phyloP scores from a whole-genome alignment of 352 stramenopile genomes.

The Pythium sp. region DNA sequence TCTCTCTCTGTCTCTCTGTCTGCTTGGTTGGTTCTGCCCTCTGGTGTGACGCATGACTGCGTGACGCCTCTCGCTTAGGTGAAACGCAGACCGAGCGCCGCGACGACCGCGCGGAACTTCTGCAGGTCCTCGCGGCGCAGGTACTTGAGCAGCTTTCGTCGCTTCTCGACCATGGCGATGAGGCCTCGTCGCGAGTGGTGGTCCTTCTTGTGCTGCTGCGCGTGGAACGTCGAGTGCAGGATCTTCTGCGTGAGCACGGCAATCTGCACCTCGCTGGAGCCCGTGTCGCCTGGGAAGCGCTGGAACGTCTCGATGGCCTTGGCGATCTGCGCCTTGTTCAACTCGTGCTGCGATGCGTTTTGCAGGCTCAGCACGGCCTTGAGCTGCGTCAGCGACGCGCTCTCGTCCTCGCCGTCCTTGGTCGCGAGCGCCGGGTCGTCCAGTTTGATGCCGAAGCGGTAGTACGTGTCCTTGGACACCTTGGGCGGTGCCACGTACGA shows the following conservation, averaged over 20 bases:
- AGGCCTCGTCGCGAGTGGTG: conserved; percentile 83
- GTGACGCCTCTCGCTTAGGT: conserved; percentile 36
- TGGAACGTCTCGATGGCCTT: conserved; percentile 84
- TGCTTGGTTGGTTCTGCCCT: neutral
- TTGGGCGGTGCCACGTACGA: conserved; percentile 68
- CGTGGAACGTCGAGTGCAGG: conserved; percentile 69
- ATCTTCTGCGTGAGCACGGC: conserved; percentile 87
- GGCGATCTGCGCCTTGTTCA: conserved; percentile 81
- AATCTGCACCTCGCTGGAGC: conserved; percentile 84
- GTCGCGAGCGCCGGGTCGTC: conserved; percentile 41
- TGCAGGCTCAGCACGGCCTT: conserved; percentile 68
- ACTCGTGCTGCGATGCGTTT: conserved; percentile 79
- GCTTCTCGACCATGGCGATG: conserved; percentile 84
- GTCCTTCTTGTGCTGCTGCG: conserved; percentile 82
- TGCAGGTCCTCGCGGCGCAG: conserved; percentile 75
- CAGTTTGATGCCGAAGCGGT: conserved; percentile 64
- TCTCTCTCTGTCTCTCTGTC: neutral
- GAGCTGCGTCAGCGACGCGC: conserved; percentile 41
- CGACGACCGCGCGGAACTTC: conserved; percentile 79
- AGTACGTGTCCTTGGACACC: conserved; percentile 47
- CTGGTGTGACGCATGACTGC: neutral
- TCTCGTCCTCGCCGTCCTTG: conserved; percentile 33
- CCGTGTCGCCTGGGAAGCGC: conserved; percentile 82
- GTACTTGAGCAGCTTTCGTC: conserved; percentile 86
- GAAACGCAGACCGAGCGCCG: conserved; percentile 74